Percentiles rank a stretch among this genome's conserved stretches.
Evolutionary conservation across 2,329 filamentous ascomycete genomes (phyloP).

Genomic region (Fusarium nematophilum): DNA sequence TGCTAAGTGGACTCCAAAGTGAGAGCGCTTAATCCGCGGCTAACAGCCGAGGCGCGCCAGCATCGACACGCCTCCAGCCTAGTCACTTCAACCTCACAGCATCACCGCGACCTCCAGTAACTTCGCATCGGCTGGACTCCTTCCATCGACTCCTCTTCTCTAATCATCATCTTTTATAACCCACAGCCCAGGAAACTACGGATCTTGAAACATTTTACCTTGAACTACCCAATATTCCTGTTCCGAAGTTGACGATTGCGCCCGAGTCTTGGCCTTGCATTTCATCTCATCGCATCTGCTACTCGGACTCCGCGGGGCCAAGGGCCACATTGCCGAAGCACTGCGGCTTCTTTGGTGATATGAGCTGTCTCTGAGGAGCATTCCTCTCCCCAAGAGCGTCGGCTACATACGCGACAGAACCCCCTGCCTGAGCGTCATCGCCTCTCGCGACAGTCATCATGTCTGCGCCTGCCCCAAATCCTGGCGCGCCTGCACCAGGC

Average conservation of each 20-base stretch:
- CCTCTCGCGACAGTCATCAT: constrained; percentile 36
- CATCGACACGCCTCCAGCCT: constrained; percentile 27
- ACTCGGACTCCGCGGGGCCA: constrained; percentile 6
- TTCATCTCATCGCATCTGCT: constrained; percentile 10
- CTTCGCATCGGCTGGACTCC: constrained; percentile 9
- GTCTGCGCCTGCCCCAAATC: constrained; percentile 49
- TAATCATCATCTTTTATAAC: background rate
- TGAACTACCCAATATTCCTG: background rate
- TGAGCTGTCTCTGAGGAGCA: constrained; percentile 19
- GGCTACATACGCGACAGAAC: background rate
- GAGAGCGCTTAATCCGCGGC: constrained; percentile 40
- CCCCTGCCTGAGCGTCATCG: background rate
- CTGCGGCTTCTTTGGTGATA: constrained; percentile 9
- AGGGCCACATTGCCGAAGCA: background rate
- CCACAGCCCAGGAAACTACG: background rate
- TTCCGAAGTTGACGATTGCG: constrained; percentile 6
- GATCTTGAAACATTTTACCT: no score
- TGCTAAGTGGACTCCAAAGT: background rate
- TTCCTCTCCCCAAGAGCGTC: background rate
- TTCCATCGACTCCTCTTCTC: constrained; percentile 7
- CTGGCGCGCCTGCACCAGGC: constrained; percentile 45
- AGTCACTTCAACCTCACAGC: constrained; percentile 17
- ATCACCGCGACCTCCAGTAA: constrained; percentile 27
- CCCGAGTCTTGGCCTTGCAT: background rate
- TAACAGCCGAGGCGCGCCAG: constrained; percentile 23